These are phyloP conservation scores for Calvatia gigantea DNA, from an alignment of 768 basidiomycete genomes.

Conservation along the genomic window DNA sequence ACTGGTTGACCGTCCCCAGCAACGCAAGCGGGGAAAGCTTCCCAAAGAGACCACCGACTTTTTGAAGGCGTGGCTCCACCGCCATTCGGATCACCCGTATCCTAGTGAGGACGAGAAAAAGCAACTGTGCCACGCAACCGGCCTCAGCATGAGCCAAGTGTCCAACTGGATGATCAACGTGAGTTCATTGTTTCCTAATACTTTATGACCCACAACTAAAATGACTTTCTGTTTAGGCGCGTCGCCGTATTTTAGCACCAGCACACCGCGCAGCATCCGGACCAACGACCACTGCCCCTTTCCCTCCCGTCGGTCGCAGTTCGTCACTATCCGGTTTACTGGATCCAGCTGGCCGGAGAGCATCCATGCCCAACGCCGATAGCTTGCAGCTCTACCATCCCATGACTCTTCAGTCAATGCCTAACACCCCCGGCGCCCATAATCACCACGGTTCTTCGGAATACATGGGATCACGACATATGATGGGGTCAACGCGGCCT, in stretches of 20 bases:
- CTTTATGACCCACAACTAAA: background rate
- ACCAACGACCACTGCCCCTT: slow-evolving; percentile 77
- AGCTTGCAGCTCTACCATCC: slow-evolving; percentile 75
- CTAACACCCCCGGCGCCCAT: slow-evolving; percentile 31
- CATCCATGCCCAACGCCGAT: slow-evolving; percentile 65
- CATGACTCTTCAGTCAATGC: slow-evolving; percentile 68
- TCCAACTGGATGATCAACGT: slow-evolving; percentile 95
- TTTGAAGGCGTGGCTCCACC: slow-evolving; percentile 84
- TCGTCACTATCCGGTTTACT: slow-evolving; percentile 38
- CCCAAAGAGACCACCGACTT: slow-evolving; percentile 90
- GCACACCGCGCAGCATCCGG: slow-evolving; percentile 73
- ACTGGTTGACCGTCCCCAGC: slow-evolving; percentile 69
- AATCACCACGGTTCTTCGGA: slow-evolving; percentile 37
- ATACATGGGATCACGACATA: slow-evolving; percentile 41
- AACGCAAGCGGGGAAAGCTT: slow-evolving; percentile 79
- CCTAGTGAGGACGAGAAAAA: slow-evolving; percentile 91
- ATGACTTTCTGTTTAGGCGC: slow-evolving; percentile 48
- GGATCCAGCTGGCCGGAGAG: slow-evolving; percentile 48
- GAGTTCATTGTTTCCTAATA: slow-evolving; percentile 16
- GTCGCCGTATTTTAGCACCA: slow-evolving; percentile 79
- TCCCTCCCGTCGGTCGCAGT: slow-evolving; percentile 48
- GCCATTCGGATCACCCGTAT: slow-evolving; percentile 87
- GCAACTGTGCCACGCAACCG: slow-evolving; percentile 81
- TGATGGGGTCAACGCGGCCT: slow-evolving; percentile 39
- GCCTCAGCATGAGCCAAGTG: slow-evolving; percentile 85